phyloP scores from a whole-genome alignment of 306 rosid genomes.

The Cucumis cinereus region DNA sequence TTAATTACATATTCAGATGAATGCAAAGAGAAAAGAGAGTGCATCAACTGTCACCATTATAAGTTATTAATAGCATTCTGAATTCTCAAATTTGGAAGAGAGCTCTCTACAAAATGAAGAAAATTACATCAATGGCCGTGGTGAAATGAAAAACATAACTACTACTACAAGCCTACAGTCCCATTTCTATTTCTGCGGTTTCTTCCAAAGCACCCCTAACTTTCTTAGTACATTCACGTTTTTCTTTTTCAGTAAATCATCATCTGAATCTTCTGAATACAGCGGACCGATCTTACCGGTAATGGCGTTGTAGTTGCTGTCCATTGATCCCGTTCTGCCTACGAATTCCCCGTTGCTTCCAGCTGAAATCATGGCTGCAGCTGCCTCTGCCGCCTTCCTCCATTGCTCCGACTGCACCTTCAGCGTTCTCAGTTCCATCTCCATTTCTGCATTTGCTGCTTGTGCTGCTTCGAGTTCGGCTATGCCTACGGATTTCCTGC shows the following conservation, averaged over 20 bases:
- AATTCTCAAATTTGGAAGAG: not conserved
- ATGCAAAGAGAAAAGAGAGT: not conserved
- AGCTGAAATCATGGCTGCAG: constrained; percentile 53
- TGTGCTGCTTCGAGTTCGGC: constrained; percentile 77
- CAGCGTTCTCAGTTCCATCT: constrained; percentile 63
- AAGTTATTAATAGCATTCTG: constrained; percentile 8
- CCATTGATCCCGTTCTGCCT: constrained; percentile 61
- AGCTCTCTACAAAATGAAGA: constrained; percentile 6
- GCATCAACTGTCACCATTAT: not conserved
- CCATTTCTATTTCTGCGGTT: constrained; percentile 52
- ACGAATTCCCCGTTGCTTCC: constrained; percentile 68
- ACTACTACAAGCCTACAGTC: not conserved
- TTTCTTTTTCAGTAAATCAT: constrained; percentile 74
- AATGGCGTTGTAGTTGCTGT: constrained; percentile 34
- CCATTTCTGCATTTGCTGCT: constrained; percentile 62
- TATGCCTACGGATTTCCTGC: constrained; percentile 42
- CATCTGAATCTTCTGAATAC: constrained; percentile 49
- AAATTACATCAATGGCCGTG: not conserved
- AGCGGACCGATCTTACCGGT: constrained; percentile 42
- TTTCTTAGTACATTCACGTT: constrained; percentile 90
- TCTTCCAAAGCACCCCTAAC: constrained; percentile 96
- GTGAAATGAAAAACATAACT: not conserved
- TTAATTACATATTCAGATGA: not conserved
- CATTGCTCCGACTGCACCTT: constrained; percentile 93
- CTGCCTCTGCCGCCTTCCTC: constrained; percentile 98